A percentile compares a stretch with the other conserved stretches of the same genome.
Conservation (phyloP, 192 early-diverging fungal species). For the Podila verticillata region DNA sequence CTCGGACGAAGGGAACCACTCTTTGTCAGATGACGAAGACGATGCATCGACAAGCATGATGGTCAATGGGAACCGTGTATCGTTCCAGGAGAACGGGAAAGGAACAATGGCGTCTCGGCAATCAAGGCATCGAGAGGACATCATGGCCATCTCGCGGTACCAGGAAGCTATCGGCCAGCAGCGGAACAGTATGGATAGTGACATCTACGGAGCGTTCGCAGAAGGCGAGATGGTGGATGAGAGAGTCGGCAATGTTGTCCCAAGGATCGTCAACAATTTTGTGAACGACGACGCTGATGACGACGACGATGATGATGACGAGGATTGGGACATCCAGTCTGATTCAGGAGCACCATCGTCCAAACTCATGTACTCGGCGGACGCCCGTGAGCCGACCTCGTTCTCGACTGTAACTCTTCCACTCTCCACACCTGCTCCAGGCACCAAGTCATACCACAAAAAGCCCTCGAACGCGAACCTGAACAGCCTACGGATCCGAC, state of each 20-base stretch:
- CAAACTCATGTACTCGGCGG: slow-evolving; percentile 42
- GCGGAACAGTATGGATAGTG: neutral
- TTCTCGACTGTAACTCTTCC: slow-evolving; percentile 25
- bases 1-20: slow-evolving; percentile 44
- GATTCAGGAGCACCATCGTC: slow-evolving; percentile 31
- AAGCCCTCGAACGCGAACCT: slow-evolving; percentile 28
- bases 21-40: slow-evolving; percentile 27
- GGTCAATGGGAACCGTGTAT: slow-evolving; percentile 4
- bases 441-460: slow-evolving; percentile 12
- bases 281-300: slow-evolving; percentile 2
- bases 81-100: slow-evolving; percentile 11
- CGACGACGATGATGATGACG: slow-evolving; percentile 51
- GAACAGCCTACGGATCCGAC: slow-evolving; percentile 20
- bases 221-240: neutral
- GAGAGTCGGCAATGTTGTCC: no score
- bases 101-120: neutral
- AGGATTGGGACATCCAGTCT: slow-evolving; percentile 46
- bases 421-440: neutral
- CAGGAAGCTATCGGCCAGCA: slow-evolving; percentile 20
- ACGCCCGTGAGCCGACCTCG: slow-evolving; percentile 14
- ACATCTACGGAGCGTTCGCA: neutral
- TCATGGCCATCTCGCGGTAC: slow-evolving; percentile 37
- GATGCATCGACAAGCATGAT: neutral
- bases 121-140: slow-evolving; percentile 19
- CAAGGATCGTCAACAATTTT: no score